Base-by-base conservation (phyloP, 768 basidiomycete species). In the Termitomyces sp. region DNA sequence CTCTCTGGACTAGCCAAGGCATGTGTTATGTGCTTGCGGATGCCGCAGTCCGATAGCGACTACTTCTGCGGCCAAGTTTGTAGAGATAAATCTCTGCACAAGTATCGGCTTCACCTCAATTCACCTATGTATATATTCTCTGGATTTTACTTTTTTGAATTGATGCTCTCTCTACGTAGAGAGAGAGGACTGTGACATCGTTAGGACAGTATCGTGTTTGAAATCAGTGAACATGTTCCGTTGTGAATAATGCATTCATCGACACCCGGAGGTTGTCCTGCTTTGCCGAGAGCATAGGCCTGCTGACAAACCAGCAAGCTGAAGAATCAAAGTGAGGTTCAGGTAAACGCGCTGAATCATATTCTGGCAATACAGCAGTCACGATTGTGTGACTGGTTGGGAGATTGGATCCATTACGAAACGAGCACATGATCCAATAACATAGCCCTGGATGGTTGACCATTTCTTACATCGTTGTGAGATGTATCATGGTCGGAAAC, bases 1-100 rank as follows among this genome's bases (percentile, higher is more conserved):
- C n/a, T n/a, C n/a, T 68, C 74, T 17, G 81, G 83, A 28, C 60
- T 84, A 34, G 78, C 70, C 34, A 64, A 72, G 14, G 75, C 79
- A 10, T 86, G 85, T 59, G 84, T 87, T 61, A 81, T 86, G 82
- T 87, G 85, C 61, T 67, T 82, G 61, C 72, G 69, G 41, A 70
- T 79, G 57, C 85, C 85, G 21, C 84, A 87, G 65, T 77, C 78
- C 54, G 74, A 74, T 38, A 70, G 65, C 5, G 83, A 87, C 69
- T 84, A 85, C 65, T 87, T 87, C 65, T 87, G 85, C 60, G 74
- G 80, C 17, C 68, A 73, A 54, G 72, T 72, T 3, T 87, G 85
- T 65, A 77, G 77, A 61, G 81, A 84, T 44, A 77, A 84, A 59
- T 80, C 84, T 41, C 67, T 83, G 75, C 76, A 71, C 53, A 85